A percentile compares a stretch with the other conserved stretches of the same genome.
Conservation (phyloP, 1,139 yeast species). For the Suhomyces atakaporum region DNA sequence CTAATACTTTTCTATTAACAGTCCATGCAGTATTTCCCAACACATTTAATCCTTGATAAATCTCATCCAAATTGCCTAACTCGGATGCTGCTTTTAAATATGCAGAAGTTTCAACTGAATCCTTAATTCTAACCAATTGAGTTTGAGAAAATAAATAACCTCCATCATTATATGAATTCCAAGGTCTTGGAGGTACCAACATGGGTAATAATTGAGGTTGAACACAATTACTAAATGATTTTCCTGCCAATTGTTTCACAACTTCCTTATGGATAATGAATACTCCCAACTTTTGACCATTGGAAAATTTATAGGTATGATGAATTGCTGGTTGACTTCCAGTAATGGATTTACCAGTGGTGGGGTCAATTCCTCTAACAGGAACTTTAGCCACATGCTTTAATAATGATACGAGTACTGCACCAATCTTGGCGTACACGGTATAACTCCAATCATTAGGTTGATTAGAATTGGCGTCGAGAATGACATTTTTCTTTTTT, state of each 20-base stretch:
- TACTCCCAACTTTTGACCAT: slow-evolving; percentile 82
- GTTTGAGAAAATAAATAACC: slow-evolving; percentile 73
- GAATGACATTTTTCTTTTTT: slow-evolving; percentile 32
- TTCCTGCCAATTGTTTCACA: slow-evolving; percentile 66
- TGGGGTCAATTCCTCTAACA: slow-evolving; percentile 78
- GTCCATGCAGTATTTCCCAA: slow-evolving; percentile 94
- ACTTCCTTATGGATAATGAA: slow-evolving; percentile 73
- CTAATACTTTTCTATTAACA: slow-evolving; percentile 69
- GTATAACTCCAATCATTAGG: slow-evolving; percentile 45
- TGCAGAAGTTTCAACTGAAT: slow-evolving; percentile 87
- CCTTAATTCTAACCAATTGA: slow-evolving; percentile 71
- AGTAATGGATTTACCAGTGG: slow-evolving; percentile 61
- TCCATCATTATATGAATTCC: slow-evolving; percentile 82
- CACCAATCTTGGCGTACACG: slow-evolving; percentile 79
- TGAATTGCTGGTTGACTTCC: slow-evolving; percentile 90
- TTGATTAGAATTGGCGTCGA: slow-evolving; percentile 22
- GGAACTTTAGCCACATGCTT: slow-evolving; percentile 81
- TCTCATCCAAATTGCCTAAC: slow-evolving; percentile 60
- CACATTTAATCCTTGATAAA: slow-evolving; percentile 83
- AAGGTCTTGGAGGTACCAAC: slow-evolving; percentile 85
- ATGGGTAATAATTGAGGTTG: slow-evolving; percentile 93
- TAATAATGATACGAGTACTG: slow-evolving; percentile 70
- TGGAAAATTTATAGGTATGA: slow-evolving; percentile 79
- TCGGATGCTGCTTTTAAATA: slow-evolving; percentile 84
- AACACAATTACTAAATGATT: slow-evolving; percentile 62